These are phyloP conservation scores for Chaetomium globosum DNA, from an alignment of 2,329 filamentous ascomycete genomes.

Conservation along the genomic window DNA sequence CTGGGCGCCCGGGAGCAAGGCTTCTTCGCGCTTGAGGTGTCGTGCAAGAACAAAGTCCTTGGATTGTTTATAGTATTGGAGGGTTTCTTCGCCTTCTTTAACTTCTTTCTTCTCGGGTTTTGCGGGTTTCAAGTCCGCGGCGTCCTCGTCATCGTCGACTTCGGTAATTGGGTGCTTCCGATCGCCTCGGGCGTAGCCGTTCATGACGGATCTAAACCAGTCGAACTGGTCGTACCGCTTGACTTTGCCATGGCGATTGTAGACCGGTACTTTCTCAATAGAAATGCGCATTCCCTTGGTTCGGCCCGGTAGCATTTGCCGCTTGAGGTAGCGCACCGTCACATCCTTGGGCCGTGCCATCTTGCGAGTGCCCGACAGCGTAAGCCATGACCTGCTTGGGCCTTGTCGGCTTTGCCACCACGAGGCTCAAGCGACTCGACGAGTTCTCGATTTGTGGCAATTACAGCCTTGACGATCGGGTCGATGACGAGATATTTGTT, in stretches of 20 bases:
- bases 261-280: conserved; percentile 76
- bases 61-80: conserved; percentile 86
- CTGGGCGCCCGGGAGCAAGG: conserved; percentile 68
- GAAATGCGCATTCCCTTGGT: conserved; percentile 84
- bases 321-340: conserved; percentile 85
- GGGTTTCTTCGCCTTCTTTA: conserved; percentile 75
- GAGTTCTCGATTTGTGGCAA: conserved; percentile 73
- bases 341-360: conserved; percentile 91
- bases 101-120: conserved; percentile 72
- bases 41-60: conserved; percentile 82
- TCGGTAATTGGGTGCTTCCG: conserved; percentile 61
- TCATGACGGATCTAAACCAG: conserved; percentile 85
- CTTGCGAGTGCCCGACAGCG: conserved; percentile 76
- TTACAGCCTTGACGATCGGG: conserved; percentile 66
- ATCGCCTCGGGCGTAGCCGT: conserved; percentile 63
- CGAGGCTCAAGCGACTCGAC: conserved; percentile 78
- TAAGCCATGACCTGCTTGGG: conserved; percentile 88
- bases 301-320: conserved; percentile 79
- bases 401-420: conserved; percentile 78
- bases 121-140: conserved; percentile 72
- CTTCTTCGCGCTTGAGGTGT: conserved; percentile 90
- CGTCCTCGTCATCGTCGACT: conserved; percentile 77
- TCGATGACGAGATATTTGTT: conserved; percentile 80
- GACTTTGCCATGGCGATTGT: conserved; percentile 76
- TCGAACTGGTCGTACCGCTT: conserved; percentile 76